Conservation (phyloP, 2,329 filamentous ascomycete species). For the Neonectria hederae region DNA sequence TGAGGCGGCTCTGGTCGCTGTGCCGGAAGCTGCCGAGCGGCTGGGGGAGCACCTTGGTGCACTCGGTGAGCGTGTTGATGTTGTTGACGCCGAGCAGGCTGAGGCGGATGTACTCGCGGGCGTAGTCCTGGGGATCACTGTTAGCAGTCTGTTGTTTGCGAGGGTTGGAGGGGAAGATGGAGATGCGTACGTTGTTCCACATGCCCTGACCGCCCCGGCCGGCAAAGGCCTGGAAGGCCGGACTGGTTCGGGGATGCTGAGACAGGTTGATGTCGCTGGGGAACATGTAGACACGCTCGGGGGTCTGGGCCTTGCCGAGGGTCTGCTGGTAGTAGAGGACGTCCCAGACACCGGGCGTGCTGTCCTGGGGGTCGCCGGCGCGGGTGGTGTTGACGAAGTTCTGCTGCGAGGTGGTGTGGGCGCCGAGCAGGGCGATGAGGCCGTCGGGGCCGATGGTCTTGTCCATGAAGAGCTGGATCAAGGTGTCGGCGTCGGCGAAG, state of each 20-base stretch:
- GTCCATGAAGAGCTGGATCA: constrained; percentile 59
- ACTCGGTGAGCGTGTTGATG: constrained; percentile 64
- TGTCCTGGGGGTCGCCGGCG: constrained; percentile 59
- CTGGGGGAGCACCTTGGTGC: constrained; percentile 61
- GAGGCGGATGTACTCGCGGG: constrained; percentile 62
- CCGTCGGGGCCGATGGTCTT: constrained; percentile 63
- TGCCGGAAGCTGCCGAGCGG: constrained; percentile 28
- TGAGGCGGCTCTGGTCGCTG: constrained; percentile 34
- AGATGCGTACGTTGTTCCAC: constrained; percentile 53
- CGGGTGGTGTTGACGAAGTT: constrained; percentile 53
- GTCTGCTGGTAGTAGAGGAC: constrained; percentile 59
- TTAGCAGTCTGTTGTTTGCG: not conserved
- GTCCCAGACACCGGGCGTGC: constrained; percentile 63
- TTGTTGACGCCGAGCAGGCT: constrained; percentile 65
- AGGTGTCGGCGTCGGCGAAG: constrained; percentile 55
- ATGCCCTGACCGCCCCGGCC: constrained; percentile 45
- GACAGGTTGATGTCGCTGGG: constrained; percentile 53
- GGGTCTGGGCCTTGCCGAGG: constrained; percentile 40
- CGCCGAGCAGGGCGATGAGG: constrained; percentile 63
- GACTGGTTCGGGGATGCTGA: constrained; percentile 47
- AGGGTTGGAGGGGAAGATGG: not conserved
- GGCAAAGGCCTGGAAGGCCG: constrained; percentile 52
- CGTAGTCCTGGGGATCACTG: constrained; percentile 53
- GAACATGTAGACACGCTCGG: constrained; percentile 53
- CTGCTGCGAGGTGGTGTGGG: constrained; percentile 62